These are phyloP conservation scores for Solanum tacnaense DNA, from an alignment of 257 asterid genomes.

Conservation along the genomic window DNA sequence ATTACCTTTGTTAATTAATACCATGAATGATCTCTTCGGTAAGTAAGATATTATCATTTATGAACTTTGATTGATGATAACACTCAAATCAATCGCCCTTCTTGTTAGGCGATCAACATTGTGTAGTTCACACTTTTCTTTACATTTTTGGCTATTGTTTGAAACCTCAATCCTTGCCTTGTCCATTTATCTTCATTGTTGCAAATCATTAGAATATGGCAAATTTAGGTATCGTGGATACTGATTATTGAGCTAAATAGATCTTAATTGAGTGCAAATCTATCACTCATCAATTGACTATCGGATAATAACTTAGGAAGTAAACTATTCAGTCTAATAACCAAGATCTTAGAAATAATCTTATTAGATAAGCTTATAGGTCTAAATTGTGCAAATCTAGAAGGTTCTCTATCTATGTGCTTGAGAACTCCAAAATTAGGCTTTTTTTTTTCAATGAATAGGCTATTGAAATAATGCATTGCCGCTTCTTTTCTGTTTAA, in stretches of 20 bases:
- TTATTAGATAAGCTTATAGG: background rate
- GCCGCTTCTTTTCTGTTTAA: background rate
- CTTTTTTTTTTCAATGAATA: background rate
- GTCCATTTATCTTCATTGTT: too few species aligned
- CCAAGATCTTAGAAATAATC: background rate
- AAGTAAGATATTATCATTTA: background rate
- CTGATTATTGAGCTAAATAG: too few species aligned
- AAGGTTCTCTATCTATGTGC: background rate
- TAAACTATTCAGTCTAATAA: background rate
- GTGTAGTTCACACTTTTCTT: too few species aligned
- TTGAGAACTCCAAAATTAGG: background rate
- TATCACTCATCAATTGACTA: background rate
- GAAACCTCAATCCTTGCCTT: too few species aligned
- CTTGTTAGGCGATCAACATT: too few species aligned
- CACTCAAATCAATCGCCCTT: too few species aligned
- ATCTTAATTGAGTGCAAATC: background rate
- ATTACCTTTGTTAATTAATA: background rate
- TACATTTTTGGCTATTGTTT: too few species aligned
- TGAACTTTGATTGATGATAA: background rate
- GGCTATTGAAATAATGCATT: background rate
- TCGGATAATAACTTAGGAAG: background rate
- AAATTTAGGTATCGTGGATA: too few species aligned
- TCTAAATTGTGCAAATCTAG: background rate
- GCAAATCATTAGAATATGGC: too few species aligned
- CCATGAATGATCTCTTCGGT: background rate